Conservation (phyloP, 129 eudicot species). For the Oenanthe sinensis region DNA sequence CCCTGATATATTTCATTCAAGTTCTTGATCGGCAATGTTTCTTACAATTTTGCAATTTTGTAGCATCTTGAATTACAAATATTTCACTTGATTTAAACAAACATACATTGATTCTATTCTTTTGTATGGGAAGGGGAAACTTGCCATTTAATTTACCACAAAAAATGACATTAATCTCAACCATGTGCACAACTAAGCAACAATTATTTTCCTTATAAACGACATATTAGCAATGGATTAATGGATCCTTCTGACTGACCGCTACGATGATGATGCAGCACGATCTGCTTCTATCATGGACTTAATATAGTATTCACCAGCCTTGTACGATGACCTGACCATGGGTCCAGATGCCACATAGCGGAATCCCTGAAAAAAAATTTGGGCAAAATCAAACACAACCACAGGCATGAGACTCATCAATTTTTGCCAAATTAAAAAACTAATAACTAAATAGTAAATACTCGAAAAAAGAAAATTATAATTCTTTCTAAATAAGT, state of each 20-base stretch:
- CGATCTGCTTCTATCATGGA: constrained; percentile 94
- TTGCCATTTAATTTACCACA: neutral
- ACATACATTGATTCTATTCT: neutral
- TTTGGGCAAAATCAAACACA: neutral
- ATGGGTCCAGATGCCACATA: constrained; percentile 98
- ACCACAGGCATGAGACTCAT: neutral
- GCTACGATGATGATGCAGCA: constrained; percentile 42
- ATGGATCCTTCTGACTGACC: neutral
- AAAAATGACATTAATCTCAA: neutral
- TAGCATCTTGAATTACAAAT: neutral
- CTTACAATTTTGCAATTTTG: neutral
- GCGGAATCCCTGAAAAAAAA: constrained; percentile 65
- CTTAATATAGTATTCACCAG: constrained; percentile 88
- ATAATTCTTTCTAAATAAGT: neutral
- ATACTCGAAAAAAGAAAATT: neutral
- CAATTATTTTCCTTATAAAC: neutral
- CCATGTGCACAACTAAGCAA: neutral
- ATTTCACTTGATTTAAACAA: neutral
- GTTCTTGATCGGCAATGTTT: neutral
- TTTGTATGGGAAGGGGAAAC: neutral
- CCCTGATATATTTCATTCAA: neutral
- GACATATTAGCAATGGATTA: neutral
- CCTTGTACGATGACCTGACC: constrained; percentile 97
- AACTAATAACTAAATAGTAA: neutral
- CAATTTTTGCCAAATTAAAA: neutral